Evolutionary conservation across 2,329 filamentous ascomycete species (phyloP), one percentile per base, ranked within the genome.

Genomic region (Coleophoma crateriformis): DNA sequence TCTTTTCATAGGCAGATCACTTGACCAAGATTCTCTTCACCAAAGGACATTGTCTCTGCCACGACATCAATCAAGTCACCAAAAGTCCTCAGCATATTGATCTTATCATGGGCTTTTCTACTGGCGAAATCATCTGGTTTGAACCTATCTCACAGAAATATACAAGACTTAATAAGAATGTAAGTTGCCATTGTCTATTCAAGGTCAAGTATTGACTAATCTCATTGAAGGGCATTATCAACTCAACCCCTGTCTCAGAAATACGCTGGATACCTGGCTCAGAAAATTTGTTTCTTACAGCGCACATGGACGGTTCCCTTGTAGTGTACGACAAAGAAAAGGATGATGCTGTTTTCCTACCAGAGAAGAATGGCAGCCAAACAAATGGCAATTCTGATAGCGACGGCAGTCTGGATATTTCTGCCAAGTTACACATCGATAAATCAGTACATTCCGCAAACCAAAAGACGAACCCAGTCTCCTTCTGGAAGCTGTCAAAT

Each of bases 281-380:
- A 7, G 94, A 99, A 63, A 95, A 88, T 56, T 74, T 96, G 13
- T 97, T 99, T 63, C 75, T 99, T 42, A 91, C 91, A 11, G 87
- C 90, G 11, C 91, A 97, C 65, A 88, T 90, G 76, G 91, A 99
- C 62, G 94, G 94, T 1, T 86, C 87, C 3, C 68, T 99, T 41
- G 80, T 99, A 3, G 90, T 97, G 1, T 99, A 97, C 60, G 94
- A 99, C 69, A 99, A 97, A 69, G 91, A 96, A 64, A 96, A 94
- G 65, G 91, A 96, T 56, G 91, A 96, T 64, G 84, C 85, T 1
- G 76, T 83, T 1, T 94, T 96, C 61, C 76, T 81, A 3, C 78
- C 87, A 0, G 90, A 95, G 64, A 78, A 86, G 33, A 74, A 80
- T 49, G 54, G 51, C 46, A 10, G 58, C 52, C 46, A 64, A 54